Evolutionary conservation across 257 asterid genomes (phyloP), one percentile per base, ranked within the genome.

Genomic region (Solanum ahanhuiri): DNA sequence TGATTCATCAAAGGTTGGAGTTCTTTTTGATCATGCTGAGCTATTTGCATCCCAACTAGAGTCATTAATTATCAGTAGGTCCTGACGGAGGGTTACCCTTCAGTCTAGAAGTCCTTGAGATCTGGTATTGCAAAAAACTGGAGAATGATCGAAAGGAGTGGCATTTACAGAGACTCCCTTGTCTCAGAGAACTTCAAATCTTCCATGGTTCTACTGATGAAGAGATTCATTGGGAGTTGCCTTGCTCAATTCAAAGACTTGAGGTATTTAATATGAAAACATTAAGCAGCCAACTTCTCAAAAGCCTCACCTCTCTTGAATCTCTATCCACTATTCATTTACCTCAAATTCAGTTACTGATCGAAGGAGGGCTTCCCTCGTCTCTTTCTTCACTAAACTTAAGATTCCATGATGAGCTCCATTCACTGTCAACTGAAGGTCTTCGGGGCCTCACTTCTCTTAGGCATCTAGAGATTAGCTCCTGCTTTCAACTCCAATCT

Each of bases 361-460:
- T 33, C 0, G 45, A 70, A 17, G 79, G 33, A 70, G 45, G 79
- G n/a, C 25, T 70, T 71, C 81, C 81, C 48, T 71, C 18, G 0
- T 71, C 48, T 71, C 8, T 71, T 34, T 71, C 48, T 71, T 23
- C 20, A n/a, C 77, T 70, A 70, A 11, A 1, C 15, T 31, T 70
- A 17, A 0, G 0, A 0, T 0, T 0, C 1, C 77, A 31, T 70
- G 0, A 15, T 31, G 43, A 70, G 7, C 41, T 70, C 77, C 77
- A 70, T 31, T 70, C 43, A 7, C n/a, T 70, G 9, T n/a, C 77
- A 9, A 17, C 23, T 0, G 39, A 35, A n/a, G 86, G 20, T 48
- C 83, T 82, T 39, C 64, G 5, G 8, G 23, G n/a, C 35, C 64
- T 87, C 88, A 87, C 76, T 35, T 35, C 51, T 20, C 88, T 87